Base-by-base conservation (phyloP, 139 green algal species). In the Micromonas commoda region DNA sequence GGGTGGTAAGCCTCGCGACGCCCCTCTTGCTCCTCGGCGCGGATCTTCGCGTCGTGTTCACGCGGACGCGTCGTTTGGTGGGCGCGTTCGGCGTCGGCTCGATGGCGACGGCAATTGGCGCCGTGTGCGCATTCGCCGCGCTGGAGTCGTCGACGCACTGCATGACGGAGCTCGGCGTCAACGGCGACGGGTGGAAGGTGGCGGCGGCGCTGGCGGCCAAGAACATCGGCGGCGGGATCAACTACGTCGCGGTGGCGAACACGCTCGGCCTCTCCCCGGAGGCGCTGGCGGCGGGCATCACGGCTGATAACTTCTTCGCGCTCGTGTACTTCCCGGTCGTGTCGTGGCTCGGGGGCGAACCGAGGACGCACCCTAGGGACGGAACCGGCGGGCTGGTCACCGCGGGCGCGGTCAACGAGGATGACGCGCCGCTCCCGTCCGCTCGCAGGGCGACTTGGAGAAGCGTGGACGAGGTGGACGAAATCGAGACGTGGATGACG, bases 251-350 rank as follows among this genome's bases (percentile, higher is more conserved):
- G 0, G 71, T 79, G 1, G 28, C 35, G 0, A 28, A 31, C 33
- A 29, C 70, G 2, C n/a, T 73, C 9, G 33, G 60, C 1, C 33
- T 83, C 1, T 76, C 71, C 1, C 16, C 78, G 57, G 6, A 20
- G 0, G 31, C 21, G 53, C 23, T 76, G 19, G 54, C 57, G 0
- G 34, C 52, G 13, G 78, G 70, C 6, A 65, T 83, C n/a, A 64
- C 57, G 0, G 71, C 31, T 1, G 78, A 83, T 69, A 83, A 83
- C 71, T 24, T 83, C 1, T 63, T 64, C 24, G 78, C 78, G 2
- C 52, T 83, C 4, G n/a, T 83, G 35, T 83, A 80, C 31, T 83
- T 83, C 69, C 78, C 78, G 52, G 28, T 74, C 1, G 63, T 79
- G n/a, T 35, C 35, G 28, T 66, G 24, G 16, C 23, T 72, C 34